Evolutionary conservation across 306 rosid genomes (phyloP).

Genomic region (Biancaea sappan): DNA sequence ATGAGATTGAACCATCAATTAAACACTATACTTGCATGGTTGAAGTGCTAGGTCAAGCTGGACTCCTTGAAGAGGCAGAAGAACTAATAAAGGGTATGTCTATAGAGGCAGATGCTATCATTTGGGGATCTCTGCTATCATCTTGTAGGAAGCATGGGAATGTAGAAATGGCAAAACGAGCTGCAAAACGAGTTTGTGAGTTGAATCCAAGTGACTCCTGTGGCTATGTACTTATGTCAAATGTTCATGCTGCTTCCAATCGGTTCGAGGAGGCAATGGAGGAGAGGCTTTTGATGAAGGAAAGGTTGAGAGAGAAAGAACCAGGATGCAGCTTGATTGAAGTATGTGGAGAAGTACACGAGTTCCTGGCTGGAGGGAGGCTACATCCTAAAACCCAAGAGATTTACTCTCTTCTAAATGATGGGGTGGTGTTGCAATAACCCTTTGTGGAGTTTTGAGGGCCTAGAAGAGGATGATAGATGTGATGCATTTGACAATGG

Average conservation of each 20-base stretch:
- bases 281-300: constrained; percentile 70
- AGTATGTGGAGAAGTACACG: constrained; percentile 74
- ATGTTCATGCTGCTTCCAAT: constrained; percentile 58
- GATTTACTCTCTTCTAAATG: constrained; percentile 59
- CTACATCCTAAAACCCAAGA: constrained; percentile 63
- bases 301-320: constrained; percentile 64
- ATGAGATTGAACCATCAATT: constrained; percentile 63
- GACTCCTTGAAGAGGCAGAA: constrained; percentile 80
- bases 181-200: constrained; percentile 56
- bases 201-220: constrained; percentile 69
- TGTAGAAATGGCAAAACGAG: constrained; percentile 63
- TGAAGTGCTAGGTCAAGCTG: constrained; percentile 73
- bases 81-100: constrained; percentile 59
- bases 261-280: constrained; percentile 64
- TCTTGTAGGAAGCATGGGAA: constrained; percentile 68
- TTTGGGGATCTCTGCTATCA: constrained; percentile 90
- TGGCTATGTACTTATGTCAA: constrained; percentile 74
- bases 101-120: constrained; percentile 62
- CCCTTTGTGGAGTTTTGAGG: no score
- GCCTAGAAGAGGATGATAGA: no score
- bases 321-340: constrained; percentile 90
- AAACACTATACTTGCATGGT: constrained; percentile 86
- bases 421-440: background rate
- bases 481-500: background rate
- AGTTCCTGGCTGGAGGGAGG: constrained; percentile 77